These are phyloP conservation scores for Scalesia atractyloides DNA, from an alignment of 129 eudicot species.

Conservation along the genomic window DNA sequence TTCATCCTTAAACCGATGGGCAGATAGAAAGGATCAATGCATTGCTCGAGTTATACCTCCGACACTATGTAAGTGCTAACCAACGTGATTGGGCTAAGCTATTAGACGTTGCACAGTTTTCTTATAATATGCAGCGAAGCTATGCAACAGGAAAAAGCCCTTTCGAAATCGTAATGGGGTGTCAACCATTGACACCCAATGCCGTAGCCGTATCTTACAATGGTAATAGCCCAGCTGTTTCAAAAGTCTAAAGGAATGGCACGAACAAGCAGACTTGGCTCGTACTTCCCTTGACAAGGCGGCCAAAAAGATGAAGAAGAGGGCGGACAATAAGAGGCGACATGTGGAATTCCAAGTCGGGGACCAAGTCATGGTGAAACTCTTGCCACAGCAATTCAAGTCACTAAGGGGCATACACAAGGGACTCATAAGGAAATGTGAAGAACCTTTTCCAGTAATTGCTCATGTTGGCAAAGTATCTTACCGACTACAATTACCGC, in stretches of 20 bases:
- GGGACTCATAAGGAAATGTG: background rate
- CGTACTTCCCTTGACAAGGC: background rate
- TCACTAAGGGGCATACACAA: background rate
- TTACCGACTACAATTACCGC: background rate
- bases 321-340: no score
- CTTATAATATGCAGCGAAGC: background rate
- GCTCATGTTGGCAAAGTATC: background rate
- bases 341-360: background rate
- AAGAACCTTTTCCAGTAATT: background rate
- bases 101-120: no score
- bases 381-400: no score
- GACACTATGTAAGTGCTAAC: constrained; percentile 4
- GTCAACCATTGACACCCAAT: background rate
- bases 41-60: background rate
- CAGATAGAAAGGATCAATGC: background rate
- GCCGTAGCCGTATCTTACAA: background rate
- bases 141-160: background rate
- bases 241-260: background rate
- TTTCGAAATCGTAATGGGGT: background rate
- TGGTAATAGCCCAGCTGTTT: background rate
- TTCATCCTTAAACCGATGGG: background rate
- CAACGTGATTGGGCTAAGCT: background rate
- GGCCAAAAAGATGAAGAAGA: background rate
- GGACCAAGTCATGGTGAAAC: no score
- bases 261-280: background rate